Evolutionary conservation across 371 early-diverging fungal genomes (phyloP), one percentile per base, ranked within the genome.

Genomic region (Mortierella sp.): DNA sequence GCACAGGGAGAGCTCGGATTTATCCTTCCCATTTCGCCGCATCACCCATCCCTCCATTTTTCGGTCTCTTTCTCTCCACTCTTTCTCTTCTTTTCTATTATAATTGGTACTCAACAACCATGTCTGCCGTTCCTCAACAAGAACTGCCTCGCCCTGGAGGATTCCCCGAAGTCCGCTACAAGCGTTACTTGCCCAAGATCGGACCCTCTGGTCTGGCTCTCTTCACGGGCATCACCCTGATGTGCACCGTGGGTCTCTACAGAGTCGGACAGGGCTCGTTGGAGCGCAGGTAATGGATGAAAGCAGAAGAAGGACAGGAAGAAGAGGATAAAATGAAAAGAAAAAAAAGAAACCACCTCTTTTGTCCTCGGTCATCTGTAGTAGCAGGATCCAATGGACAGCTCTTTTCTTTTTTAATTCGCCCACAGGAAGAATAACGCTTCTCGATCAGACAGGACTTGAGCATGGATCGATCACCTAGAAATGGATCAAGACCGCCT

Each of bases 161-260:
- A 30, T 94, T 87, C 83, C 81, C 90, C 52, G 84, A 89, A 74
- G 80, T 98, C 73, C 84, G 86, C 66, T 98, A 95, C 87, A 86
- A 92, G 80, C 94, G 99, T 30, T 91, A 93, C 69, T 80, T 97
- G 44, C 98, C 99, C 43, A 90, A 90, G 74, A 87, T 93, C 46
- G 98, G 99, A 6, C 95, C 95, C 46, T 91, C 93, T 55, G 95
- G 96, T 48, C 58, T 85, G 12, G 88, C 82, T 45, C 71, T 89
- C 51, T 76, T 91, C 65, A 81, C 85, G 44, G 87, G 88, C 62
- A 63, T 91, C 50, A 75, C 85, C 56, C 84, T 86, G 12, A 59
- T 89, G 73, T 85, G 82, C 68, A 70, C 85, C 43, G 84, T 81
- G 66, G 88, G 90, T 67, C 86, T 88, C 62, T 89, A 89, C 80